phyloP scores from a whole-genome alignment of 805 yeast species.

The Kuraishia hungarica region DNA sequence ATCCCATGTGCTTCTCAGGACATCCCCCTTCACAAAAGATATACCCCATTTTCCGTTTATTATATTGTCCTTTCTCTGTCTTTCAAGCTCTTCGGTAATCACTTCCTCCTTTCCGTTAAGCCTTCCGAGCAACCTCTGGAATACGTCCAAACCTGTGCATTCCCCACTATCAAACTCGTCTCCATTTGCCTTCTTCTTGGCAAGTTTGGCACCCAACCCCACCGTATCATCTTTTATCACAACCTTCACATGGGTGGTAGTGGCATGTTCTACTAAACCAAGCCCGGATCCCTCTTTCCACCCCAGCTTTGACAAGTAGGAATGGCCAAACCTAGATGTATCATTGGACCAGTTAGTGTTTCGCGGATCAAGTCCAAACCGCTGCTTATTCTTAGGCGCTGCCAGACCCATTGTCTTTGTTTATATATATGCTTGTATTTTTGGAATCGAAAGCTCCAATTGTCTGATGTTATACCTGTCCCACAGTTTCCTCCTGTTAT shows the following conservation, averaged over 20 bases:
- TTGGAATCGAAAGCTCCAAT: neutral
- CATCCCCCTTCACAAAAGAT: constrained; percentile 79
- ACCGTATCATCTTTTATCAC: constrained; percentile 69
- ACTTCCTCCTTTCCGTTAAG: constrained; percentile 78
- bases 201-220: constrained; percentile 84
- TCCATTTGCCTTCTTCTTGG: constrained; percentile 32
- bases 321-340: constrained; percentile 77
- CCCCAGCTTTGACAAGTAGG: constrained; percentile 73
- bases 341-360: constrained; percentile 93
- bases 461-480: neutral
- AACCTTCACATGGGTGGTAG: constrained; percentile 78
- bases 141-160: constrained; percentile 85
- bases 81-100: constrained; percentile 55
- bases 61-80: constrained; percentile 58
- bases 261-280: constrained; percentile 61
- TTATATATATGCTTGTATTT: no score
- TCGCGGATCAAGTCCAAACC: constrained; percentile 89
- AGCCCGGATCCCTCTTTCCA: constrained; percentile 92
- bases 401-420: constrained; percentile 61
- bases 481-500: no score
- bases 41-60: constrained; percentile 87
- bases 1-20: constrained; percentile 79
- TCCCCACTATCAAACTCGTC: constrained; percentile 77
- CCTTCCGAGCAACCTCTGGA: constrained; percentile 83
- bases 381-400: constrained; percentile 69